Base-by-base conservation (phyloP, 2,329 filamentous ascomycete genomes). In the Cordyceps javanica region DNA sequence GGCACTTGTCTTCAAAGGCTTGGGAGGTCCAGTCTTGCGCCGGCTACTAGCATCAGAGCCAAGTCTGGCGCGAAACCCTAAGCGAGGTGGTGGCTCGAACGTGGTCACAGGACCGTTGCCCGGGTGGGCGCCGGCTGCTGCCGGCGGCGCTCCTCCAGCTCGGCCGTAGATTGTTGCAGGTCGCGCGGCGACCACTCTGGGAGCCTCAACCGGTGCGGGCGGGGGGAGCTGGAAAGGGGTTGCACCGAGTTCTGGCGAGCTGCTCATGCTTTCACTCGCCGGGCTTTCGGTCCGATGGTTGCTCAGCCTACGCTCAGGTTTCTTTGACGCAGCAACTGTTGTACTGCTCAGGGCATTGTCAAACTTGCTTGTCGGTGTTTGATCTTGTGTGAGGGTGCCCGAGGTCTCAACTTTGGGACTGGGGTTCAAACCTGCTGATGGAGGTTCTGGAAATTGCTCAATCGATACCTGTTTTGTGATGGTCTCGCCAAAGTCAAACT, bases 401-500 rank as follows among this genome's bases (percentile, higher is more conserved):
- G 34, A 34, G 1, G 51, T 14, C 6, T 44, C 51, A 26, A 7
- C 25, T 3, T 34, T 14, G 28, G 28, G 13, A 19, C 28, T 42
- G 16, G 42, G 16, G n/a, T 34, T 56, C 23, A 36, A 5, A 9
- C 38, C n/a, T 3, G 44, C 39, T 11, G 45, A 11, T 9, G 45
- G 55, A 11, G 45, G 55, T 28, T 50, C 55, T 8, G 53, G 42
- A 3, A 44, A 55, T 19, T 46, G 53, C 21, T 60, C 58, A 41
- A 48, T 53, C 9, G 58, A 56, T 13, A 60, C 28, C 16, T 60
- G 61, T 50, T 45, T 65, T 11, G 61, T 64, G 10, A 70, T 66
- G 25, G 49, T 62, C 3, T 69, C 69, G 14, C 72, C 72, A 64
- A 74, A 74, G 60, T 74, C 69, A 45, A 74, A 74, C 0, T 64